Evolutionary conservation across 2,329 filamentous ascomycete species (phyloP), one percentile per base, ranked within the genome.

Genomic region (Claviceps citrina): DNA sequence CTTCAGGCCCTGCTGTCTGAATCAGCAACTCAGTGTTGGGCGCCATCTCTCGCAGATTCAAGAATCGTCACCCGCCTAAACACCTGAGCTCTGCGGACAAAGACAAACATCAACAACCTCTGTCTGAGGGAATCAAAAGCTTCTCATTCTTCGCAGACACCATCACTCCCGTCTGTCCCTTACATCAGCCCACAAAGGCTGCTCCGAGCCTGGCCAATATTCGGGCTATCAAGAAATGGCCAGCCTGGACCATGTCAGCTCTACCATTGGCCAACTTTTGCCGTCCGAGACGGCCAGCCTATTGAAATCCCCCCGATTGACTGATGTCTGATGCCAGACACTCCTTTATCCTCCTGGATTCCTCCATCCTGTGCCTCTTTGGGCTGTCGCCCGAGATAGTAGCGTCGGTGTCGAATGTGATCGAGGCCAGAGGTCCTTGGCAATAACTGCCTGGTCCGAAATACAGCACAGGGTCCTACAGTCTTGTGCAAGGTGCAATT

Each of bases 391-490:
- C 36, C 26, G 41, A 39, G 34, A 33, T 32, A 26, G n/a, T 28
- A 24, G 26, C 30, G 26, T 38, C 27, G 27, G 19, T 22, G 25
- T 28, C 15, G 30, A 33, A 36, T 35, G 16, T 28, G 26, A 37
- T 27, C 28, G 15, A 31, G 31, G 38, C 35, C 27, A 36, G 37
- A 26, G 20, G 25, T 26, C 36, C 33, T 37, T 42, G 34, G 39
- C 35, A 32, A 22, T 25, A 31, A 37, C 28, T 20, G 27, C 3
- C 22, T 39, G 28, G 19, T 26, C 15, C 18, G 9, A 12, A 16
- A 25, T 31, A 30, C 19, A 15, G 32, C 32, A 25, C 19, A 30
- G 16, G 5, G 32, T 34, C 13, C 20, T 22, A 19, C 6, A 12
- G 10, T 18, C 15, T 18, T 26, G 33, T 13, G 33, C 33, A 2